A percentile compares a stretch with the other conserved stretches of the same genome.
Evolutionary conservation across 176 grass and related monocot species (phyloP).

Genomic region (Eragrostis curvula): DNA sequence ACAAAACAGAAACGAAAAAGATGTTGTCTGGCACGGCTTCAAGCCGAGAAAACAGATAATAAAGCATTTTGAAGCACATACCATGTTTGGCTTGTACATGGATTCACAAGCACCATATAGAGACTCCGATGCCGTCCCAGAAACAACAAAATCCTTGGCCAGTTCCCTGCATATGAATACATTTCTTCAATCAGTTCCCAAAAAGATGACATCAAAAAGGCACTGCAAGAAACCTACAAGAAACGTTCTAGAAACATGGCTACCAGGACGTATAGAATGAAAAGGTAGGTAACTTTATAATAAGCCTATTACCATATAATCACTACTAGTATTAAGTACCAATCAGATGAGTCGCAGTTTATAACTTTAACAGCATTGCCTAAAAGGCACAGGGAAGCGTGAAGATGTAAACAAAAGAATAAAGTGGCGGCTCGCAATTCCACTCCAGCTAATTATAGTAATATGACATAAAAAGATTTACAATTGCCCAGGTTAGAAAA

Average conservation of each 20-base stretch:
- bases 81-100: constrained; percentile 99
- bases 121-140: constrained; percentile 91
- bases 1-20: background rate
- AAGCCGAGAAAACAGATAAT: background rate
- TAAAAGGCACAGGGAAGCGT: background rate
- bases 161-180: constrained; percentile 72
- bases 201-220: background rate
- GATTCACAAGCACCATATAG: constrained; percentile 99
- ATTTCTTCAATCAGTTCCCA: constrained; percentile 23
- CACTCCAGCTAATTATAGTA: background rate
- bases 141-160: constrained; percentile 99
- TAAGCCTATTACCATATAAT: background rate
- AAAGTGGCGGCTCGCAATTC: background rate
- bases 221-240: background rate
- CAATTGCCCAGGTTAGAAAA: background rate
- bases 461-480: background rate
- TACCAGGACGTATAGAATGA: background rate
- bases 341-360: background rate
- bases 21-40: background rate
- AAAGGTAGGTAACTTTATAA: background rate
- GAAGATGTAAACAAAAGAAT: background rate
- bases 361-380: background rate
- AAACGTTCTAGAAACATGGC: background rate
- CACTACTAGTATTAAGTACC: background rate
- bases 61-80: constrained; percentile 34